Base-by-base conservation (phyloP, 805 yeast genomes). In the Metschnikowia matae region DNA sequence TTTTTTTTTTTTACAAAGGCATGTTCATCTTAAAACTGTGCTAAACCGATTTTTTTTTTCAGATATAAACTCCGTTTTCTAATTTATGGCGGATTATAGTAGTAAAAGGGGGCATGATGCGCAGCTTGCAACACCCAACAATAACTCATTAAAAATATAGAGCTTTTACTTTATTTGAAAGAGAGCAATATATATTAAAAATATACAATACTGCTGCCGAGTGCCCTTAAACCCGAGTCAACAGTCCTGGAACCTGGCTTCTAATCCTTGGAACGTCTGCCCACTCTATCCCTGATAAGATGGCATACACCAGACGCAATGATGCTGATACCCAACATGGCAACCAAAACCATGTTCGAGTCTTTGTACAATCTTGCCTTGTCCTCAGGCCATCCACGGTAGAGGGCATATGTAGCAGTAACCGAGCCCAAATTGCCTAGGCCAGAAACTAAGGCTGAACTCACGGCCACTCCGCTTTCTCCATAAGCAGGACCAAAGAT, bases 351-450 rank as follows among this genome's bases (percentile, higher is more conserved):
- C 96, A 88, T 87, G 66, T 89, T 89, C 44, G 90, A 83, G 64
- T 88, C 71, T 55, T 79, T 71, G 68, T 72, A 89, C 40, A 81
- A 71, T 55, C 89, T 70, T 4, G 74, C 74, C 7, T 64, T 75
- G 64, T 89, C 96, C 1, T 77, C 85, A 0, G 94, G 91, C 96
- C 96, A 89, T 3, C 96, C 96, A 33, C 80, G 67, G 69, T 89
- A 89, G 38, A 89, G 74, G 0, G 96, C 96, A 62, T 89, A 89
- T 1, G 96, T 87, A 10, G 92, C 87, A 29, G 85, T 81, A 20
- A 89, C 96, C 1, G 91, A 82, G 20, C 96, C 96, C 56, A 88
- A 75, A 64, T 89, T 89, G 48, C 96, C 96, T 48, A 89, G 72
- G 4, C 96, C 96, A 54, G 89, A 82, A 15, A 89, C 92, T 23